Conservation (phyloP, 2,329 filamentous ascomycete species). For the Aspergillus sp. region DNA sequence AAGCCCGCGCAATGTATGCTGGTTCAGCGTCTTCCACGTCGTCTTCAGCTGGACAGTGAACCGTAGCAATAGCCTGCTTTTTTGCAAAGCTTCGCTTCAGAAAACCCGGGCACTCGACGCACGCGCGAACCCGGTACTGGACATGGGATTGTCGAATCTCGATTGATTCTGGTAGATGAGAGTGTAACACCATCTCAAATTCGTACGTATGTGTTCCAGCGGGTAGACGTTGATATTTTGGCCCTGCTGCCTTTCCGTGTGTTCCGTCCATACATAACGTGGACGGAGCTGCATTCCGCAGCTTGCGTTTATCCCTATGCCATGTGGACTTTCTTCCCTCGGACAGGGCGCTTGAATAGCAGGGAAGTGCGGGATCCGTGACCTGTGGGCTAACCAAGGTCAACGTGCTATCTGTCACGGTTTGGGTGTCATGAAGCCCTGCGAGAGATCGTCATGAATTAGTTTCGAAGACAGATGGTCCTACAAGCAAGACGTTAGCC, state of each 20-base stretch:
- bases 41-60: constrained; percentile 18
- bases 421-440: constrained; percentile 14
- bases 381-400: constrained; percentile 9
- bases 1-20: constrained; percentile 12
- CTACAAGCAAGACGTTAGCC: not conserved
- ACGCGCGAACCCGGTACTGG: constrained; percentile 15
- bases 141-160: constrained; percentile 15
- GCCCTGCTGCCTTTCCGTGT: not conserved
- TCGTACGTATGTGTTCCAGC: constrained; percentile 16
- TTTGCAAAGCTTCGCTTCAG: constrained; percentile 5
- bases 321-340: not conserved
- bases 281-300: constrained; percentile 8
- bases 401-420: constrained; percentile 12
- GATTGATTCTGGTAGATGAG: constrained; percentile 16
- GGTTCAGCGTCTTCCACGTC: constrained; percentile 18
- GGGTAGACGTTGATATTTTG: not conserved
- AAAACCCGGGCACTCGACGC: constrained; percentile 9
- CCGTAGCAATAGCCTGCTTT: constrained; percentile 10
- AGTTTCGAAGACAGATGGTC: not conserved
- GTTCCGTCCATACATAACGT: not conserved
- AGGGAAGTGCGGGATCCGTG: not conserved
- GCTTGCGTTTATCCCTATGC: constrained; percentile 4
- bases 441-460: not conserved
- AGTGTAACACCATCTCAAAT: constrained; percentile 19
- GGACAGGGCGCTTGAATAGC: not conserved